Percentiles rank a stretch among this genome's conserved stretches.
These are phyloP conservation scores for Fomitopsis betulina DNA, from an alignment of 1,284 basidiomycete species.

Conservation along the genomic window DNA sequence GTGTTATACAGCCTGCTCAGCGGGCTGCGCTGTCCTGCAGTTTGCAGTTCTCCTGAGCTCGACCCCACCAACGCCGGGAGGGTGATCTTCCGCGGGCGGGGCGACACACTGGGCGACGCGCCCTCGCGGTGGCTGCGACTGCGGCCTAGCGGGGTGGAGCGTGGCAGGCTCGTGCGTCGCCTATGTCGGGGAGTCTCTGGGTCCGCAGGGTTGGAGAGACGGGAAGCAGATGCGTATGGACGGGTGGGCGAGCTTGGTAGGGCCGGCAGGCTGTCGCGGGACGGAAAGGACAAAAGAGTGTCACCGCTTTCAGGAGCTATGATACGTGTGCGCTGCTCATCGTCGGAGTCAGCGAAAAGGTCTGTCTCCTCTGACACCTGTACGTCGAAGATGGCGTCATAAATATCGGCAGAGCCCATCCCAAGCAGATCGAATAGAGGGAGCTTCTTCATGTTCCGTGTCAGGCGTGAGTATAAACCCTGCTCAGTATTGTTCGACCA, in stretches of 20 bases:
- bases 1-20: conserved; percentile 45
- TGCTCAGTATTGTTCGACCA: conserved; percentile 47
- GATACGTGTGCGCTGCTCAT: conserved; percentile 25
- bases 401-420: conserved; percentile 55
- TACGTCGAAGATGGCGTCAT: conserved; percentile 75
- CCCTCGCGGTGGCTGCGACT: conserved; percentile 9
- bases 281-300: conserved; percentile 34
- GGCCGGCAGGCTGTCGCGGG: conserved; percentile 35
- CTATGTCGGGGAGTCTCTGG: conserved; percentile 4
- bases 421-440: conserved; percentile 72
- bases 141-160: conserved; percentile 5
- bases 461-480: conserved; percentile 57
- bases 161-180: conserved; percentile 10
- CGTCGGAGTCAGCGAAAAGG: conserved; percentile 42
- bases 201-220: conserved; percentile 3
- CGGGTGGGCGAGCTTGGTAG: conserved; percentile 3
- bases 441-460: conserved; percentile 65
- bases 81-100: conserved; percentile 16
- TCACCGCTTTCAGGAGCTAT: conserved; percentile 12
- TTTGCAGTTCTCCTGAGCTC: conserved; percentile 27
- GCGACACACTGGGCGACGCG: conserved; percentile 21
- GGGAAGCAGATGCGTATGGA: conserved; percentile 2
- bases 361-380: conserved; percentile 43
- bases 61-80: conserved; percentile 24
- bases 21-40: conserved; percentile 39